These are phyloP conservation scores for Globisporangium solare DNA, from an alignment of 352 stramenopile species.

Conservation along the genomic window DNA sequence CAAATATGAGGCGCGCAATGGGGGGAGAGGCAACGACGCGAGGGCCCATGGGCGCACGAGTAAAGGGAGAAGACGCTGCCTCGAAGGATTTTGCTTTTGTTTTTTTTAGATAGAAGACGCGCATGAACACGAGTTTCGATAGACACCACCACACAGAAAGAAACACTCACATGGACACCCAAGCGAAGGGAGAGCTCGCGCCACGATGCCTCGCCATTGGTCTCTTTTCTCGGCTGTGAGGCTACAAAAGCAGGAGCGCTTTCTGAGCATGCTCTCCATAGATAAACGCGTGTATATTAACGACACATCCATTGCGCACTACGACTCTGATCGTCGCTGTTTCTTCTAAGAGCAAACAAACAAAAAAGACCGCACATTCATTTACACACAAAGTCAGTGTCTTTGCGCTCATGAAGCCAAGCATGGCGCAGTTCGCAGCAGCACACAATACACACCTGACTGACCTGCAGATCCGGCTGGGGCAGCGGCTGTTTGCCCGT, in stretches of 20 bases:
- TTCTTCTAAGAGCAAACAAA: constrained; percentile 49
- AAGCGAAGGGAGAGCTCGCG: not conserved
- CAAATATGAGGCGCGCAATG: not conserved
- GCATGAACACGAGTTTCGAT: no score
- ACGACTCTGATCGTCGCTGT: constrained; percentile 45
- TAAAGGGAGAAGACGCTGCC: constrained; percentile 6
- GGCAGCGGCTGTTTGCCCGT: constrained; percentile 50
- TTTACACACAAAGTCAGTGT: constrained; percentile 8
- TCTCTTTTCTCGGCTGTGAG: no score
- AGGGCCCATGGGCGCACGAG: constrained; percentile 14
- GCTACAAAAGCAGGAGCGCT: no score
- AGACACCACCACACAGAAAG: no score
- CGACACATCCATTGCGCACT: constrained; percentile 1
- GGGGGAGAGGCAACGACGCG: constrained; percentile 11
- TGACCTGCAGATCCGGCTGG: constrained; percentile 55
- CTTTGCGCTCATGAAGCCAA: not conserved
- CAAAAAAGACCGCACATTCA: constrained; percentile 6
- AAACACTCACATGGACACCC: no score
- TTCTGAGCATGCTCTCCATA: not conserved
- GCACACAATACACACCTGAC: constrained; percentile 46
- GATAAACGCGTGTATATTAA: not conserved
- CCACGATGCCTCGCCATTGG: no score
- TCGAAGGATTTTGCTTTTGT: no score
- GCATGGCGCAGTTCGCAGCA: not conserved
- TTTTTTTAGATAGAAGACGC: no score